These are phyloP conservation scores for Tulasnella calospora DNA, from an alignment of 768 basidiomycete species.

Conservation along the genomic window DNA sequence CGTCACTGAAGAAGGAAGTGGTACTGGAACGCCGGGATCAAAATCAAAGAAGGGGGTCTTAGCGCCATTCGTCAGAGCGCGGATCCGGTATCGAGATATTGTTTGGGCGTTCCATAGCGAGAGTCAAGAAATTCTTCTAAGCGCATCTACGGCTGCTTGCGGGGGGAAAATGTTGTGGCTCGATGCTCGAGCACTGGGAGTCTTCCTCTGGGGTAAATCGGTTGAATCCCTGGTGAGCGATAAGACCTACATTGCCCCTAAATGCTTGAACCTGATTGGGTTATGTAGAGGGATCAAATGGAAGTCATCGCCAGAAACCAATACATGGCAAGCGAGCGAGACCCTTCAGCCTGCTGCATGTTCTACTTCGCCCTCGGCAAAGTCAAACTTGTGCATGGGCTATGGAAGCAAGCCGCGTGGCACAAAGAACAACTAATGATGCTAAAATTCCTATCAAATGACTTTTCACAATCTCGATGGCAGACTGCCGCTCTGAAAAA, in stretches of 20 bases:
- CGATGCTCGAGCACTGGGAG: conserved; percentile 79
- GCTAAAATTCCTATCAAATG: conserved; percentile 88
- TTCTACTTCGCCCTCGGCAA: conserved; percentile 96
- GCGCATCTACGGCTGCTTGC: conserved; percentile 65
- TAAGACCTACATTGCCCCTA: background rate
- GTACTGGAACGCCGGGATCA: background rate
- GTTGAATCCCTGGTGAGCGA: conserved; percentile 61
- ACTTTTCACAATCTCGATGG: conserved; percentile 82
- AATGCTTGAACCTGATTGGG: background rate
- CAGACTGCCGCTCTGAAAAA: conserved; percentile 92
- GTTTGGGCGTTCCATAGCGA: conserved; percentile 97
- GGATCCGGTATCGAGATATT: conserved; percentile 90
- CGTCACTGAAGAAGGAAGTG: background rate
- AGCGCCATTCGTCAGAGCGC: conserved; percentile 44
- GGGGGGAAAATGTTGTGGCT: conserved; percentile 84
- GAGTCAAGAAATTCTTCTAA: conserved; percentile 77
- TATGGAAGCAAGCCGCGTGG: conserved; percentile 94
- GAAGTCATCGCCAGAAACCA: conserved; percentile 88
- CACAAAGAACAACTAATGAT: conserved; percentile 84
- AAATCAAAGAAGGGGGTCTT: conserved; percentile 15
- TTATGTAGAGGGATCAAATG: conserved; percentile 63
- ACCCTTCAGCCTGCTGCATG: conserved; percentile 83
- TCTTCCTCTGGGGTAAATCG: conserved; percentile 84
- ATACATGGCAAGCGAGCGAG: conserved; percentile 85
- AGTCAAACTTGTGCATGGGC: conserved; percentile 81